phyloP scores from a whole-genome alignment of 192 early-diverging fungal genomes.

The Kickxella alabastrina region DNA sequence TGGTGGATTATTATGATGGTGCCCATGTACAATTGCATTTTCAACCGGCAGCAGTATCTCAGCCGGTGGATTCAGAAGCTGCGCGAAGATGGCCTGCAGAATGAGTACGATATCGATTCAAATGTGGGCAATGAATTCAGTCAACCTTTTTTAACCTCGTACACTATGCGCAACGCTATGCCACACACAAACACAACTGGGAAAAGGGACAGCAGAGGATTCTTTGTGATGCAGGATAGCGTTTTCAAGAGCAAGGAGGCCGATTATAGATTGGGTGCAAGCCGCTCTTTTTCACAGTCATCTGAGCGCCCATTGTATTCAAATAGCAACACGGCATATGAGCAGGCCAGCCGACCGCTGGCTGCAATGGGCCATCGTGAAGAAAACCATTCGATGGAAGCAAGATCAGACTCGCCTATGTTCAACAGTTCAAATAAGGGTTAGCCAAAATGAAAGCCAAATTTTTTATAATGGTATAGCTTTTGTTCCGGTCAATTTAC shows the following conservation, averaged over 20 bases:
- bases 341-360: no score
- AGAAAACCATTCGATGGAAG: no score
- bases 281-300: no score
- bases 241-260: neutral
- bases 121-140: neutral
- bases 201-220: neutral
- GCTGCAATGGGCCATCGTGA: no score
- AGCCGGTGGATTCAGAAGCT: conserved; percentile 20
- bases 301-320: no score
- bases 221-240: neutral
- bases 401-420: no score
- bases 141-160: neutral
- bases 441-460: no score
- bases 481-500: no score
- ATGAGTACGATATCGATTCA: conserved; percentile 15
- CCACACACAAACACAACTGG: neutral
- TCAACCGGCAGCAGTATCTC: conserved; percentile 20
- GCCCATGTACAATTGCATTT: conserved; percentile 27
- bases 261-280: no score
- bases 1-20: conserved; percentile 45
- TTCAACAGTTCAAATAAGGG: no score
- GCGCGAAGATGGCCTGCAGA: conserved; percentile 29
- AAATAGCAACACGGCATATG: no score
- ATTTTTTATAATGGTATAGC: no score
- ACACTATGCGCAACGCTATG: neutral